A percentile compares a stretch with the other conserved stretches of the same genome.
Evolutionary conservation across 495 filamentous ascomycete species (phyloP).

Genomic region (Staphylotrichum longicolle): DNA sequence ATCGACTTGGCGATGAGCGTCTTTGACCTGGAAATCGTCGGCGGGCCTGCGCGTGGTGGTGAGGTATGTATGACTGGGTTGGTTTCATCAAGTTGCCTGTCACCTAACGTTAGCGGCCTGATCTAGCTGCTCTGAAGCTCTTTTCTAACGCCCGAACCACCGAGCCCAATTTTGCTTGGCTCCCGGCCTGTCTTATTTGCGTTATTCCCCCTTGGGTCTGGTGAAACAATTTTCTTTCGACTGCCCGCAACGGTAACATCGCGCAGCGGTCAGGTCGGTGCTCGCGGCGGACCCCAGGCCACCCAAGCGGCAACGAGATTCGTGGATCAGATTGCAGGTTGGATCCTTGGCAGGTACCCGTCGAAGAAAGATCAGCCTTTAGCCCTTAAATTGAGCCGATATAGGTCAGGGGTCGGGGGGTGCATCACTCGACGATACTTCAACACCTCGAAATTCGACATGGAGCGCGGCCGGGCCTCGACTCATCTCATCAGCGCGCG

Average conservation of each 20-base stretch:
- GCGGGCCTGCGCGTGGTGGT: not conserved
- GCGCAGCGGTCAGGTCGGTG: slow-evolving; percentile 25
- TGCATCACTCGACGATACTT: not conserved
- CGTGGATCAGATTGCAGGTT: slow-evolving; percentile 28
- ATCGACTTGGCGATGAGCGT: slow-evolving; percentile 6
- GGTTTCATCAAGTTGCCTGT: not conserved
- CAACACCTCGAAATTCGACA: not conserved
- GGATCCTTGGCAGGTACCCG: slow-evolving; percentile 23
- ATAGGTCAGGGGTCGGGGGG: slow-evolving; percentile 28
- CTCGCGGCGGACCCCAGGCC: slow-evolving; percentile 14
- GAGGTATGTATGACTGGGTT: not conserved
- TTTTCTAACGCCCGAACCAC: not conserved
- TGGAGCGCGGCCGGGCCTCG: not conserved
- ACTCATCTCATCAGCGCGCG: not conserved
- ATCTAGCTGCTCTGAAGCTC: too few species aligned
- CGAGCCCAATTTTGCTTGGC: not conserved
- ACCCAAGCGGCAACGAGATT: slow-evolving; percentile 22
- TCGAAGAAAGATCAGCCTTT: slow-evolving; percentile 15
- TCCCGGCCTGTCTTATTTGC: not conserved
- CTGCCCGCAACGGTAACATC: slow-evolving; percentile 28
- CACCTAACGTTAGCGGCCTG: not conserved
- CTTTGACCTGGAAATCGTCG: not conserved
- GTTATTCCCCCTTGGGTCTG: slow-evolving; percentile 20
- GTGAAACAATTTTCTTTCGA: slow-evolving; percentile 27
- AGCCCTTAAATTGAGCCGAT: slow-evolving; percentile 31